A percentile compares a stretch with the other conserved stretches of the same genome.
phyloP scores from a whole-genome alignment of 768 basidiomycete genomes.

The Mycena metata region DNA sequence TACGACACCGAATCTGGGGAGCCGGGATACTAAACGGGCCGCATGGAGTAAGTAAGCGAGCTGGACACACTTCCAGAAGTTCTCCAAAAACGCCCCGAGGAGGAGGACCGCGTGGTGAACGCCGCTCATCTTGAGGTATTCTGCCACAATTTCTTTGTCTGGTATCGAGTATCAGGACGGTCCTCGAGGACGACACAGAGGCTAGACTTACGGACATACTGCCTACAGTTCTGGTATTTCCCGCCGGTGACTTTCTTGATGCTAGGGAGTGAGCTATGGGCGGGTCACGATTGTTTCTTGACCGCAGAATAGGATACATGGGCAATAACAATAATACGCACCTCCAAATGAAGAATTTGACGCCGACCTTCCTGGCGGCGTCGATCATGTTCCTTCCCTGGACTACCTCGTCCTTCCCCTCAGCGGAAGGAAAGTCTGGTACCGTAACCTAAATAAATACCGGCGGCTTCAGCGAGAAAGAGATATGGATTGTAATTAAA shows the following conservation, averaged over 20 bases:
- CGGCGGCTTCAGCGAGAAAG: background rate
- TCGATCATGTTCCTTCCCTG: background rate
- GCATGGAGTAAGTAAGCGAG: fast-evolving
- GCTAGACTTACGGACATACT: constrained; percentile 15
- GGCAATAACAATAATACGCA: too few species aligned
- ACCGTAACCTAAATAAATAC: constrained; percentile 2
- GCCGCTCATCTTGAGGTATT: constrained; percentile 7
- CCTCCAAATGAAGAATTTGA: too few species aligned
- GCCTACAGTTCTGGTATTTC: constrained; percentile 10
- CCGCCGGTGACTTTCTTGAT: constrained; percentile 2
- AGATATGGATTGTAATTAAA: too few species aligned
- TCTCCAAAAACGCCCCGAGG: constrained; percentile 22
- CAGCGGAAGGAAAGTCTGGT: background rate
- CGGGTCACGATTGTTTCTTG: too few species aligned
- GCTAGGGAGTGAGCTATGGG: constrained; percentile 15
- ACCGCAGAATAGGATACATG: too few species aligned
- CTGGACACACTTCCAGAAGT: background rate
- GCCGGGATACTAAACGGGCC: background rate
- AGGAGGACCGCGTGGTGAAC: constrained; percentile 15
- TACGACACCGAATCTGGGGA: background rate
- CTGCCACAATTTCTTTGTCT: constrained; percentile 14
- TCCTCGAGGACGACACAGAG: background rate
- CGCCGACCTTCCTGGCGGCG: too few species aligned
- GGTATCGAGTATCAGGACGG: background rate
- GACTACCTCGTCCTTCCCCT: background rate